Evolutionary conservation across 2,329 filamentous ascomycete species (phyloP), one percentile per base, ranked within the genome.

Genomic region (Xylaria sp.): DNA sequence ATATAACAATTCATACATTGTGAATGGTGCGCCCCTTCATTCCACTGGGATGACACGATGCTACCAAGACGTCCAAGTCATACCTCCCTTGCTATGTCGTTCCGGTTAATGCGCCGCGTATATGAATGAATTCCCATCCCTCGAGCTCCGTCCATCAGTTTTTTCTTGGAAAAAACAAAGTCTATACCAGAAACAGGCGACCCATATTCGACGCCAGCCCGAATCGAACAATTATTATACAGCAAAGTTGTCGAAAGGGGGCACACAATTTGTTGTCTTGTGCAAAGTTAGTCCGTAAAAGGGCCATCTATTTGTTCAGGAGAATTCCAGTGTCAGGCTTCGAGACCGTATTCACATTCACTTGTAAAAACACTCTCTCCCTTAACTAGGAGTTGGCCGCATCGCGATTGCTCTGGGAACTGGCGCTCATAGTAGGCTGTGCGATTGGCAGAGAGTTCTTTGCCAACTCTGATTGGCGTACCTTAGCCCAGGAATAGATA

Each of bases 391-490:
- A 90, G 80, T 95, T 94, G 69, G 93, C 85, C 18, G 92, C 91
- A 80, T 98, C 95, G 76, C 93, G 89, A 87, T 91, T 93, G 84
- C 94, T 98, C 82, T 94, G 91, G 72, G 92, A 91, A 84, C 94
- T 98, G 27, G 95, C 93, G 80, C 94, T 98, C 83, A 97, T 92
- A 1, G 89, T 88, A 53, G 88, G 84, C 75, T 91, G 85, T 25
- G 87, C 87, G 2, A 91, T 93, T 47, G 94, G 88, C 61, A 92
- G 82, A 23, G 88, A 84, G 76, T 87, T 90, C 82, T 91, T 91
- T 50, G 86, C 85, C 76, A 88, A 85, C 74, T 86, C 87, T 66
- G 88, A 89, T 81, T 97, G 92, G 81, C 92, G 91, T 72, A 97
- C 86, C 86, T 97, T 97, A 73, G 93, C 91, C 76, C 94, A 87